Evolutionary conservation across 495 filamentous ascomycete genomes (phyloP).

Genomic region (Penicilliopsis zonata): DNA sequence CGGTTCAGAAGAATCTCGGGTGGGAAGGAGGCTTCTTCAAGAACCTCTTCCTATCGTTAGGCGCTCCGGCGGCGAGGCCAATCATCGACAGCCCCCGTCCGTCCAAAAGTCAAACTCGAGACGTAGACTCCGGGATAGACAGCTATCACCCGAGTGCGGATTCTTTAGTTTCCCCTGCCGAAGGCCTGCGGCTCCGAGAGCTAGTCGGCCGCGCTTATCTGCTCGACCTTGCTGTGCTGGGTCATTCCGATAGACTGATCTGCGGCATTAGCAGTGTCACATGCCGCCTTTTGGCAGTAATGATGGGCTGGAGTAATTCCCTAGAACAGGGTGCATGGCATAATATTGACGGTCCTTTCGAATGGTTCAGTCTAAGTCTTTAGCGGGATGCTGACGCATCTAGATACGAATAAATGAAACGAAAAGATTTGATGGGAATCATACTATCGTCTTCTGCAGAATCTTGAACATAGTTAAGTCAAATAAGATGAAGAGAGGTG

Average conservation of each 20-base stretch:
- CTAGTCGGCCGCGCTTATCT: conserved; percentile 59
- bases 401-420: too few species aligned
- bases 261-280: conserved; percentile 54
- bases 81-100: conserved; percentile 3
- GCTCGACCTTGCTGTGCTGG: conserved; percentile 58
- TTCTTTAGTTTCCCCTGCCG: too few species aligned
- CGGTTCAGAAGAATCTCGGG: conserved; percentile 46
- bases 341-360: conserved; percentile 59
- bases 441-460: too few species aligned
- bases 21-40: conserved; percentile 69
- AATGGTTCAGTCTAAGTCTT: conserved; percentile 23
- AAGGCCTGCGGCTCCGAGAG: conserved; percentile 44
- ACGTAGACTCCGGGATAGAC: too few species aligned
- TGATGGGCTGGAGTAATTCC: conserved; percentile 67
- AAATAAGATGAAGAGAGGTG: too few species aligned
- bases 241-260: conserved; percentile 42
- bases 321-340: conserved; percentile 45
- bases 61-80: conserved; percentile 13
- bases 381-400: too few species aligned
- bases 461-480: too few species aligned
- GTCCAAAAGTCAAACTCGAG: too few species aligned
- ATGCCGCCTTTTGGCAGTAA: conserved; percentile 58
- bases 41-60: conserved; percentile 57
- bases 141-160: not conserved
- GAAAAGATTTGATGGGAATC: too few species aligned